These are phyloP conservation scores for Ceratocystis smalleyi DNA, from an alignment of 2,329 filamentous ascomycete genomes.

Conservation along the genomic window DNA sequence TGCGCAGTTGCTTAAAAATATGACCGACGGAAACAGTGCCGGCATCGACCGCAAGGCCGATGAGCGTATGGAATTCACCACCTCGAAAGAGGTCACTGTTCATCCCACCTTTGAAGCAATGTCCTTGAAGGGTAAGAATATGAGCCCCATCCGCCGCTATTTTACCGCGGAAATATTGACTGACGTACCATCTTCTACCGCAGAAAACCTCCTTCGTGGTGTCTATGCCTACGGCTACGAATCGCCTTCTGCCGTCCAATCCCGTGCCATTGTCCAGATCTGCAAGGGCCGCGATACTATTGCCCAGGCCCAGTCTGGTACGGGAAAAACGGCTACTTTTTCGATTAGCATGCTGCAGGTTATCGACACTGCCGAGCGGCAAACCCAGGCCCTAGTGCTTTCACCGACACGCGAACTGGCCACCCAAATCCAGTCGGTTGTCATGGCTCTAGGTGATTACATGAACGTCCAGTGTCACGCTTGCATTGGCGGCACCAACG, in stretches of 20 bases:
- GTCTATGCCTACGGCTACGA: slow-evolving; percentile 99
- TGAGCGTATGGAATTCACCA: slow-evolving; percentile 95
- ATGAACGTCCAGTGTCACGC: slow-evolving; percentile 99
- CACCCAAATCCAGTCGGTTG: slow-evolving; percentile 94
- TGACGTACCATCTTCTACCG: neutral
- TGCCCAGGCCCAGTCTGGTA: slow-evolving; percentile 92
- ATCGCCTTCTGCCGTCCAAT: slow-evolving; percentile 93
- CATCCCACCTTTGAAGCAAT: slow-evolving; percentile 90
- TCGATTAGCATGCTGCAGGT: slow-evolving; percentile 93
- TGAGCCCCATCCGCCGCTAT: too few species aligned
- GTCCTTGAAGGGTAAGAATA: slow-evolving; percentile 62
- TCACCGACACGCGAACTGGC: slow-evolving; percentile 93
- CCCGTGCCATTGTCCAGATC: slow-evolving; percentile 93
- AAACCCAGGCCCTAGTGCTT: slow-evolving; percentile 87
- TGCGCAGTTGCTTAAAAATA: slow-evolving; percentile 25
- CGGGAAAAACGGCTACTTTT: slow-evolving; percentile 92
- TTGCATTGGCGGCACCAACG: slow-evolving; percentile 94
- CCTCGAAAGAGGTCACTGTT: slow-evolving; percentile 92
- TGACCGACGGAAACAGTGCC: slow-evolving; percentile 55
- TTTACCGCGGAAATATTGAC: neutral
- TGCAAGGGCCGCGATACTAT: slow-evolving; percentile 99
- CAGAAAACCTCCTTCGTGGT: slow-evolving; percentile 81
- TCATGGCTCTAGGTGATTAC: slow-evolving; percentile 99
- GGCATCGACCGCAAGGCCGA: slow-evolving; percentile 81
- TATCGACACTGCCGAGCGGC: slow-evolving; percentile 81